phyloP scores from a whole-genome alignment of 805 yeast species.

The Alloascoidea africana region DNA sequence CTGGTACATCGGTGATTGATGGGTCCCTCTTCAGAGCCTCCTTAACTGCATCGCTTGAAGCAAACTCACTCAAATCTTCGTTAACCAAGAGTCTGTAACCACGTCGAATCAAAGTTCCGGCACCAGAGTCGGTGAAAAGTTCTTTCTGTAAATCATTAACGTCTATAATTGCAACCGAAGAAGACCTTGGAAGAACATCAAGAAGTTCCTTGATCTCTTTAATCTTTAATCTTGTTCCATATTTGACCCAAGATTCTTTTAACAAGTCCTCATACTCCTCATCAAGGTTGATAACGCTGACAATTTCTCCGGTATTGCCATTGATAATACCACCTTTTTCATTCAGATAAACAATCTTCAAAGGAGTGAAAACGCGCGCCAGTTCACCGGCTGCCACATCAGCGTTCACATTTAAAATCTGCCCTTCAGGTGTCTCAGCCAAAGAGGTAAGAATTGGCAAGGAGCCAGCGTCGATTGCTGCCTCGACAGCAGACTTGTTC shows the following conservation, averaged over 20 bases:
- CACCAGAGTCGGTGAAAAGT: constrained; percentile 80
- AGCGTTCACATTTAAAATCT: constrained; percentile 73
- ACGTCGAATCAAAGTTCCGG: constrained; percentile 81
- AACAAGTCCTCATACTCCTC: constrained; percentile 70
- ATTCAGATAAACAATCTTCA: constrained; percentile 70
- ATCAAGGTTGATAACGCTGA: constrained; percentile 64
- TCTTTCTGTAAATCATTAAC: constrained; percentile 78
- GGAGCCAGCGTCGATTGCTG: constrained; percentile 74
- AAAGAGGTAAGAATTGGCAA: constrained; percentile 73
- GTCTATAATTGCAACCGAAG: constrained; percentile 77
- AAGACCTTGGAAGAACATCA: constrained; percentile 73
- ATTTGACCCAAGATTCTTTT: constrained; percentile 78
- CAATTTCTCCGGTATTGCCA: constrained; percentile 65
- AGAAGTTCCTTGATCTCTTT: constrained; percentile 73
- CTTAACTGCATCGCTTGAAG: constrained; percentile 37
- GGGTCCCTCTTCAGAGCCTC: constrained; percentile 51
- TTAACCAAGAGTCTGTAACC: constrained; percentile 56
- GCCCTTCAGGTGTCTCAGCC: constrained; percentile 78
- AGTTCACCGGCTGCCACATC: constrained; percentile 86
- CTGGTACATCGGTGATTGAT: constrained; percentile 53
- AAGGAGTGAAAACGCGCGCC: constrained; percentile 77
- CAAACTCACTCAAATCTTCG: constrained; percentile 24
- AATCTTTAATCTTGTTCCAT: constrained; percentile 76
- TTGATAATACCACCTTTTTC: constrained; percentile 83
- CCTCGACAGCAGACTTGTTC: constrained; percentile 64